These are phyloP conservation scores for Posidonia australis DNA, from an alignment of 106 monocot genomes.

Conservation along the genomic window DNA sequence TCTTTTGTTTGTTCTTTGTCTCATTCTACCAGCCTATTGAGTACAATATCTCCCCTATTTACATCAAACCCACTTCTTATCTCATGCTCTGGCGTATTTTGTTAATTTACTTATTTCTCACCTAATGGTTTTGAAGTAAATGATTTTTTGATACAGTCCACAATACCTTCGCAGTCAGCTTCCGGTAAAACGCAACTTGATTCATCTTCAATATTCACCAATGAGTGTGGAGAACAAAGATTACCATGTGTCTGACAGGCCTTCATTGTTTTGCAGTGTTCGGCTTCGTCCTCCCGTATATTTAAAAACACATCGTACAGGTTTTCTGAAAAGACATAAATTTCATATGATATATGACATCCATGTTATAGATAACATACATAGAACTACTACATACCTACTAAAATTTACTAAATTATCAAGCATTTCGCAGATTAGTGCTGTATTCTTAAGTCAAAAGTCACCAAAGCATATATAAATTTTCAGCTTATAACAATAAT, in stretches of 20 bases:
- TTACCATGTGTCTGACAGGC: conserved; percentile 80
- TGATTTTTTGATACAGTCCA: conserved; percentile 61
- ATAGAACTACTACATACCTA: background rate
- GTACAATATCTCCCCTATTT: no score
- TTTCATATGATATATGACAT: no score
- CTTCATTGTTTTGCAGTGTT: conserved; percentile 97
- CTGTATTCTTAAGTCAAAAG: background rate
- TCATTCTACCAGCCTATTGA: no score
- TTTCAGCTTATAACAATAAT: background rate
- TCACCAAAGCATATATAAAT: background rate
- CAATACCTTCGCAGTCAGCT: conserved; percentile 56
- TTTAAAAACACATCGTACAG: conserved; percentile 91
- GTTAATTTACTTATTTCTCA: background rate
- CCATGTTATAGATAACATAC: background rate
- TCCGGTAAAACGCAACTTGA: conserved; percentile 18
- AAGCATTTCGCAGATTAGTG: background rate
- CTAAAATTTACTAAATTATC: background rate
- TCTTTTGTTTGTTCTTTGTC: no score
- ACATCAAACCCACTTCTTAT: no score
- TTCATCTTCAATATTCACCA: conserved; percentile 10
- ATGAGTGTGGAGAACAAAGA: conserved; percentile 78
- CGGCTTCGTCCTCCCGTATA: conserved; percentile 80
- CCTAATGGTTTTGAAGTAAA: conserved; percentile 7
- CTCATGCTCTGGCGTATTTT: no score
- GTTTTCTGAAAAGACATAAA: conserved; percentile 42